Evolutionary conservation across 495 filamentous ascomycete genomes (phyloP).

Genomic region (Choiromyces venosus): DNA sequence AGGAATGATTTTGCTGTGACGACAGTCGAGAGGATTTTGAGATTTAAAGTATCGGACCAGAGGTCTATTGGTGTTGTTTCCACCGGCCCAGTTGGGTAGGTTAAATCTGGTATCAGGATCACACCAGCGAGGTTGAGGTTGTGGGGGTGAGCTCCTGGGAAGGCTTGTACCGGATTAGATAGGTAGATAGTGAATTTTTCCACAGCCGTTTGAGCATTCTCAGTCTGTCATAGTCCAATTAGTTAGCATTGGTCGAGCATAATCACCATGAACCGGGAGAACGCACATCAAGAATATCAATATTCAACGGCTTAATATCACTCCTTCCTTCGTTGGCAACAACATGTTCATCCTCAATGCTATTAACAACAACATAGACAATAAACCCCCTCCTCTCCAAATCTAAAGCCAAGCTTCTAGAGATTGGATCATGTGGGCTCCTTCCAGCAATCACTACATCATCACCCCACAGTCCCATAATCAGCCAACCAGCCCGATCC

Average conservation of each 20-base stretch:
- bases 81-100: slow-evolving; percentile 68
- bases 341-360: slow-evolving; percentile 70
- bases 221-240: slow-evolving; percentile 40
- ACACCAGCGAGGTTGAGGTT: slow-evolving; percentile 69
- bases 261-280: background rate
- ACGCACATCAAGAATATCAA: slow-evolving; percentile 71
- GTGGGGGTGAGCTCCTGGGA: slow-evolving; percentile 65
- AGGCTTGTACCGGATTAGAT: slow-evolving; percentile 62
- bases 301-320: slow-evolving; percentile 73
- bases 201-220: slow-evolving; percentile 55
- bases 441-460: slow-evolving; percentile 67
- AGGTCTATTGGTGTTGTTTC: slow-evolving; percentile 72
- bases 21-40: slow-evolving; percentile 85
- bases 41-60: slow-evolving; percentile 86
- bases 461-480: slow-evolving; percentile 14
- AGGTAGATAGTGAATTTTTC: slow-evolving; percentile 63
- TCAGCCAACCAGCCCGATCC: slow-evolving; percentile 6
- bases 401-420: slow-evolving; percentile 71
- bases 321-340: slow-evolving; percentile 63
- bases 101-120: slow-evolving; percentile 67
- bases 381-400: slow-evolving; percentile 89
- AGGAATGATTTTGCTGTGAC: slow-evolving; percentile 81
- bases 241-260: background rate
- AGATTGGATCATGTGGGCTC: slow-evolving; percentile 67
- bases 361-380: slow-evolving; percentile 78